A percentile compares a stretch with the other conserved stretches of the same genome.
phyloP scores from a whole-genome alignment of 768 basidiomycete species.

The Phallus indusiatus region DNA sequence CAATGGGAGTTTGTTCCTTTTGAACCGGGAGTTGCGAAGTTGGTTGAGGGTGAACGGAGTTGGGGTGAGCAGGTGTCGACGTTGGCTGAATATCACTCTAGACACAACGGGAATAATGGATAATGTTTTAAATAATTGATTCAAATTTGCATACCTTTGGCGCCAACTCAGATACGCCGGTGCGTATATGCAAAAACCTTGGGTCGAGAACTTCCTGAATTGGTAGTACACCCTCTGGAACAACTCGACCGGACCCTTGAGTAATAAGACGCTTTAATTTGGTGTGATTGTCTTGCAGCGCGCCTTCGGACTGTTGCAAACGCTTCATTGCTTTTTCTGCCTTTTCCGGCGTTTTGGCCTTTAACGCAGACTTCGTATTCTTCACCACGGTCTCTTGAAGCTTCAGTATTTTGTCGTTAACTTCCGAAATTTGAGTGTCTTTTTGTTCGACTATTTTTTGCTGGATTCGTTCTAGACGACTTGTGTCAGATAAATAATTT shows the following conservation, averaged over 20 bases:
- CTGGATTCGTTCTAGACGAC: neutral
- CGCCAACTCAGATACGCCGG: too few relatives aligned
- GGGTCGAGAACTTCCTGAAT: neutral
- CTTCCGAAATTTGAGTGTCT: neutral
- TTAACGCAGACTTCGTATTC: neutral
- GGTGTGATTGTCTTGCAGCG: neutral
- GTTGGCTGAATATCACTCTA: too few relatives aligned
- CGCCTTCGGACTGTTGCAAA: neutral
- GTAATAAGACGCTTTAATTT: neutral
- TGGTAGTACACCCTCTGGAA: neutral
- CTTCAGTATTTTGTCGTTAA: neutral
- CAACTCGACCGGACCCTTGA: neutral
- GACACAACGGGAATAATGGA: too few relatives aligned
- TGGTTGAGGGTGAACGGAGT: too few relatives aligned
- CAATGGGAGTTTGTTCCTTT: too few relatives aligned
- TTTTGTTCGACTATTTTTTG: neutral
- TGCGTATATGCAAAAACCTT: neutral
- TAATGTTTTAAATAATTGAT: too few relatives aligned
- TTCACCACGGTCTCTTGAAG: neutral
- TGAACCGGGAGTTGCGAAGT: too few relatives aligned
- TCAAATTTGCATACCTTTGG: too few relatives aligned
- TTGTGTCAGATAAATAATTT: too few relatives aligned
- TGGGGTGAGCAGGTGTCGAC: too few relatives aligned
- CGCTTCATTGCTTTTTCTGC: neutral
- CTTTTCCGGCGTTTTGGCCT: neutral